Evolutionary conservation across 768 basidiomycete genomes (phyloP).

Genomic region (Leucocoprinus sp.): DNA sequence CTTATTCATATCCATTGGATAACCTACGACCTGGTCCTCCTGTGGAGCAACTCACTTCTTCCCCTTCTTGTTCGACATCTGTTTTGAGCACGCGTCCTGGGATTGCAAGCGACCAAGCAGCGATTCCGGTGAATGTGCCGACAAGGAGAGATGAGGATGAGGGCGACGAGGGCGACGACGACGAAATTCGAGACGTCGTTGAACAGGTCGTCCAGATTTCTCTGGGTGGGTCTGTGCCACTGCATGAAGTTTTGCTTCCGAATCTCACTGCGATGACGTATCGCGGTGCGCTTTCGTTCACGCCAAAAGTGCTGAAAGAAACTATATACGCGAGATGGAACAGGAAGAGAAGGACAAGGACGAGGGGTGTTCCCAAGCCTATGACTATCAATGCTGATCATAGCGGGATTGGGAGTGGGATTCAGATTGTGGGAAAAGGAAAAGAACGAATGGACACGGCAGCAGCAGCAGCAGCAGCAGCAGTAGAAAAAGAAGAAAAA

Average conservation of each 20-base stretch:
- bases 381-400: background rate
- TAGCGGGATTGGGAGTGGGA: background rate
- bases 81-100: background rate
- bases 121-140: constrained; percentile 1
- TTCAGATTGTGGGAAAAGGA: no score
- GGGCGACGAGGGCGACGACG: no score
- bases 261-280: constrained; percentile 3
- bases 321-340: constrained; percentile 7
- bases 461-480: no score
- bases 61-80: background rate
- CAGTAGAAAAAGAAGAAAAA: no score
- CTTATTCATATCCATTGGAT: constrained; percentile 5
- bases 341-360: constrained; percentile 2
- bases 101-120: no score
- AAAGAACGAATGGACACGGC: no score
- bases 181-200: constrained; percentile 2
- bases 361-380: background rate
- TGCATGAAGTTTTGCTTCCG: constrained; percentile 7
- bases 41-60: no score
- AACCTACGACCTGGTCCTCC: background rate
- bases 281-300: constrained; percentile 5
- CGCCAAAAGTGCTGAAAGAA: background rate
- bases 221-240: constrained; percentile 2
- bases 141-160: no score
- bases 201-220: constrained; percentile 2